A percentile compares a stretch with the other conserved stretches of the same genome.
Evolutionary conservation across 2,329 filamentous ascomycete species (phyloP).

Genomic region (Exophiala dermatitidis): DNA sequence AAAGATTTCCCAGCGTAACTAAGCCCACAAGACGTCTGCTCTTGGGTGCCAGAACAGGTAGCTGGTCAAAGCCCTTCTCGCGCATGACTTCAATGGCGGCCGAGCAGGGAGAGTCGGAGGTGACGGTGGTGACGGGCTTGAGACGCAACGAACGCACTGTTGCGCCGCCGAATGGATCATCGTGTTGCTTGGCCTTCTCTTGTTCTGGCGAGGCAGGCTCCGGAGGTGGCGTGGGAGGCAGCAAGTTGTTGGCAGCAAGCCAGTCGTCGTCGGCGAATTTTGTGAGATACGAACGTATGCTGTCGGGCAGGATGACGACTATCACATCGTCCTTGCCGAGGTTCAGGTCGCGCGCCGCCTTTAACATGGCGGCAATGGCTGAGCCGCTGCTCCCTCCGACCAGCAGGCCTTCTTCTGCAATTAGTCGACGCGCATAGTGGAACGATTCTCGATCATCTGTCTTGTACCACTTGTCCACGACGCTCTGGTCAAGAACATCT

Average conservation of each 20-base stretch:
- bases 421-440: slow-evolving; percentile 77
- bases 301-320: slow-evolving; percentile 88
- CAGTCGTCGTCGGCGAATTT: slow-evolving; percentile 99
- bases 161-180: slow-evolving; percentile 67
- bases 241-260: slow-evolving; percentile 91
- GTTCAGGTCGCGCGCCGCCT: slow-evolving; percentile 67
- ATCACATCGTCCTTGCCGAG: slow-evolving; percentile 78
- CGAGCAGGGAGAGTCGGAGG: slow-evolving; percentile 62
- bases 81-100: slow-evolving; percentile 97
- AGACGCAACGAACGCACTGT: slow-evolving; percentile 77
- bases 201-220: slow-evolving; percentile 34
- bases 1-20: slow-evolving; percentile 87
- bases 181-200: slow-evolving; percentile 33
- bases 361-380: slow-evolving; percentile 73
- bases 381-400: slow-evolving; percentile 92
- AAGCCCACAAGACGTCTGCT: slow-evolving; percentile 75
- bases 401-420: slow-evolving; percentile 86
- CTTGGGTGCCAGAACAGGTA: slow-evolving; percentile 71
- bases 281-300: slow-evolving; percentile 92
- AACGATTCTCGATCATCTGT: slow-evolving; percentile 91
- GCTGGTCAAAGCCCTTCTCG: slow-evolving; percentile 95
- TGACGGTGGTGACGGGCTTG: slow-evolving; percentile 86
- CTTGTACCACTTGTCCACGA: slow-evolving; percentile 96
- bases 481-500: slow-evolving; percentile 73
- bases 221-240: slow-evolving; percentile 54